These are phyloP conservation scores for Fusarium annulatum DNA, from an alignment of 2,329 filamentous ascomycete genomes.

Conservation along the genomic window DNA sequence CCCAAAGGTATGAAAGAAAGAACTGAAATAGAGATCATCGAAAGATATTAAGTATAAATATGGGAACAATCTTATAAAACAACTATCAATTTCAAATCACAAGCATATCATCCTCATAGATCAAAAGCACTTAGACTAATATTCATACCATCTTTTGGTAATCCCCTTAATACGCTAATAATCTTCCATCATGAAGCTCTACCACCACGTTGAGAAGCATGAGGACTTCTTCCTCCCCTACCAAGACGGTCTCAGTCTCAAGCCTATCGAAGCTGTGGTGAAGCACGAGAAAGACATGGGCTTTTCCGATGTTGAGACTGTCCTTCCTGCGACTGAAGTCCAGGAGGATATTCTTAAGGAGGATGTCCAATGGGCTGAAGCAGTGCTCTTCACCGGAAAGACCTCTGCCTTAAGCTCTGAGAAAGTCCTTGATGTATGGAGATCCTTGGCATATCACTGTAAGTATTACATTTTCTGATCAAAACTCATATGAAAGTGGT, in stretches of 20 bases:
- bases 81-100: neutral
- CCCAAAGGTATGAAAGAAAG: neutral
- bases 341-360: slow-evolving; percentile 11
- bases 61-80: neutral
- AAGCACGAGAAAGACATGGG: neutral
- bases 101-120: neutral
- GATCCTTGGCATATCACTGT: slow-evolving; percentile 6
- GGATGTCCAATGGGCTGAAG: slow-evolving; percentile 19
- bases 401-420: neutral
- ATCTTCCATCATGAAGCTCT: slow-evolving; percentile 1
- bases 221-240: slow-evolving; percentile 17
- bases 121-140: neutral
- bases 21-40: rapidly evolving
- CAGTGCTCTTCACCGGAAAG: slow-evolving; percentile 4
- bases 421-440: slow-evolving; percentile 4
- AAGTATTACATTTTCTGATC: neutral
- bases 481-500: rapidly evolving
- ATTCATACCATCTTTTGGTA: too few relatives aligned
- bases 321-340: slow-evolving; percentile 2
- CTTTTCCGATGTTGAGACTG: neutral
- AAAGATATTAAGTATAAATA: neutral
- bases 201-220: slow-evolving; percentile 9
- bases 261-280: neutral
- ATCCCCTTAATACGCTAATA: neutral
- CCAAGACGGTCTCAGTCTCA: neutral